Conservation (phyloP, 805 yeast genomes). For the Metschnikowia arizonensis region DNA sequence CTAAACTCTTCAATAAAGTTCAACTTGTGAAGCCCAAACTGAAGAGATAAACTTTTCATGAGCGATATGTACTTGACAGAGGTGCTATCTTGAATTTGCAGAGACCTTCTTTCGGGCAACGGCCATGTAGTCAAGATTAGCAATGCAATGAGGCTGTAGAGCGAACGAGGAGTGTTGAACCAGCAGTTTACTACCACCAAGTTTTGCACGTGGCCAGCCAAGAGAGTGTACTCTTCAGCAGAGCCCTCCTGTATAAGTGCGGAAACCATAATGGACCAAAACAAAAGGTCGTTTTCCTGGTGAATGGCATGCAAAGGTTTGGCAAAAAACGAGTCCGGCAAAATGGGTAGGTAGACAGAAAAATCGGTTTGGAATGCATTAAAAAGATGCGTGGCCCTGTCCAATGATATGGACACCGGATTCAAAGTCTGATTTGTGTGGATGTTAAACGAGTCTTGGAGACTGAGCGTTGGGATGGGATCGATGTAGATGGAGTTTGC, state of each 20-base stretch:
- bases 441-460: constrained; percentile 14
- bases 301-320: constrained; percentile 15
- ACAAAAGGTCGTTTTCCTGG: constrained; percentile 32
- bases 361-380: constrained; percentile 9
- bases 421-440: constrained; percentile 12
- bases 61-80: constrained; percentile 36
- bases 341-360: constrained; percentile 14
- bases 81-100: constrained; percentile 28
- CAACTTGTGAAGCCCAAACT: constrained; percentile 40
- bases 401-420: constrained; percentile 12
- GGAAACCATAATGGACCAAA: constrained; percentile 40
- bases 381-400: constrained; percentile 13
- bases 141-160: constrained; percentile 35
- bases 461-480: constrained; percentile 17
- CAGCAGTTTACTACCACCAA: constrained; percentile 42
- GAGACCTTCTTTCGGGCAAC: constrained; percentile 27
- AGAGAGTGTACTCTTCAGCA: constrained; percentile 20
- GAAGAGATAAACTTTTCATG: constrained; percentile 38
- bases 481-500: constrained; percentile 12
- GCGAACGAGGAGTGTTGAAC: constrained; percentile 43
- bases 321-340: constrained; percentile 14
- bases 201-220: constrained; percentile 32
- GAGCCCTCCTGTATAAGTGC: constrained; percentile 26
- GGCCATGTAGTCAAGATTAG: constrained; percentile 46
- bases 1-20: constrained; percentile 41